Conservation (phyloP, 345 rosid species). For the Aquilaria malaccensis region DNA sequence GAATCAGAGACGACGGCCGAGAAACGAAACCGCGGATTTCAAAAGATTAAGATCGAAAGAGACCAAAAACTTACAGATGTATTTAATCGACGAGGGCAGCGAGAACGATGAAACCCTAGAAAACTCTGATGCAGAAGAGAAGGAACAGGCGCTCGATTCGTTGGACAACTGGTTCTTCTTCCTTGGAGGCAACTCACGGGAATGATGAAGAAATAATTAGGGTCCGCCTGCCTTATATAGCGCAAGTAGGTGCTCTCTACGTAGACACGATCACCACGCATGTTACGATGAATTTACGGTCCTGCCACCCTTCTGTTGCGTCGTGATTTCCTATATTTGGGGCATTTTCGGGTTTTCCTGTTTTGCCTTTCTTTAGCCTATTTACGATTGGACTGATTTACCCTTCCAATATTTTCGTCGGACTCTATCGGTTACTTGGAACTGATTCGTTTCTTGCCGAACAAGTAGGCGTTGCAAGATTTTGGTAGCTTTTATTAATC, state of each 20-base stretch:
- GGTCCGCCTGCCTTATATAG: neutral
- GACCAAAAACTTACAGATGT: slow-evolving; percentile 1
- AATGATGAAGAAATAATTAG: neutral
- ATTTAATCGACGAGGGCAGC: neutral
- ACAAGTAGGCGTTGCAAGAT: too few species aligned
- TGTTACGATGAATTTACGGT: neutral
- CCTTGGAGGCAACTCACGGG: neutral
- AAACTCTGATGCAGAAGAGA: neutral
- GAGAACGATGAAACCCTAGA: neutral
- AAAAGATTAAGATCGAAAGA: neutral
- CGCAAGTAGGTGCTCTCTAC: neutral
- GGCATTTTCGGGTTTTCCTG: neutral
- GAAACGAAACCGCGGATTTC: neutral
- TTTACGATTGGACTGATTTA: neutral
- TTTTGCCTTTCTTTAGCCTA: neutral
- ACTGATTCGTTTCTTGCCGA: too few species aligned
- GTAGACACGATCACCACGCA: neutral
- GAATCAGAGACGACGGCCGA: neutral
- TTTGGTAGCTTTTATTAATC: too few species aligned
- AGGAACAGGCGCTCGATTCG: neutral
- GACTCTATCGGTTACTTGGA: too few species aligned
- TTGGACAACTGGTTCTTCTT: neutral
- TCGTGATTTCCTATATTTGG: too few species aligned
- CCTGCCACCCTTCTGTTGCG: neutral
- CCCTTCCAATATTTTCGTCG: neutral